These are phyloP conservation scores for Croton setiger DNA, from an alignment of 441 rosid species.

Conservation along the genomic window DNA sequence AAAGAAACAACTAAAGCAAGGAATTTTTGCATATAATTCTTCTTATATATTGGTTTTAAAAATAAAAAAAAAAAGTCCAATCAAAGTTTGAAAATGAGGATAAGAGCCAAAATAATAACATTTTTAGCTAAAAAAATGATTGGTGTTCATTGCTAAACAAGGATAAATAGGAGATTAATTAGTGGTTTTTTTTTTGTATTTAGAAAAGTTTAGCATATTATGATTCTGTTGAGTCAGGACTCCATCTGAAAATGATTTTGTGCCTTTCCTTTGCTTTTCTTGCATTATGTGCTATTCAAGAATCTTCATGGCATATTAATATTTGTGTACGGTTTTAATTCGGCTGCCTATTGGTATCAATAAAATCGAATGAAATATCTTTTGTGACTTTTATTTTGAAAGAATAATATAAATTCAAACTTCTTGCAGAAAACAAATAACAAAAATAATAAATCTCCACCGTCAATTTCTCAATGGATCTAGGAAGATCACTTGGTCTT, in stretches of 20 bases:
- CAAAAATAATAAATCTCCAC: slow-evolving; percentile 7
- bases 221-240: slow-evolving; percentile 3
- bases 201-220: not conserved
- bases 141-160: not conserved
- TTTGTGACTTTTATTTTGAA: not conserved
- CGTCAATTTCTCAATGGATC: not conserved
- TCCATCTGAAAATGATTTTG: not conserved
- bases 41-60: not conserved
- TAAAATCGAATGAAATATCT: slow-evolving; percentile 7
- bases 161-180: not conserved
- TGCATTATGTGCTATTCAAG: slow-evolving; percentile 14
- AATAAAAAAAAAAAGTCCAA: not conserved
- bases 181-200: no score
- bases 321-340: not conserved
- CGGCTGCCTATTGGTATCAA: not conserved
- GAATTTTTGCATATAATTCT: not conserved
- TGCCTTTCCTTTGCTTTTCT: not conserved
- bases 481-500: not conserved
- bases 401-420: not conserved
- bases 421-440: not conserved
- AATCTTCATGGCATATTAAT: slow-evolving; percentile 15
- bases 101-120: not conserved
- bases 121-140: no score
- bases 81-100: not conserved
- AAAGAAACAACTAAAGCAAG: not conserved